phyloP scores from a whole-genome alignment of 257 asterid genomes.

The Solanum okadae region DNA sequence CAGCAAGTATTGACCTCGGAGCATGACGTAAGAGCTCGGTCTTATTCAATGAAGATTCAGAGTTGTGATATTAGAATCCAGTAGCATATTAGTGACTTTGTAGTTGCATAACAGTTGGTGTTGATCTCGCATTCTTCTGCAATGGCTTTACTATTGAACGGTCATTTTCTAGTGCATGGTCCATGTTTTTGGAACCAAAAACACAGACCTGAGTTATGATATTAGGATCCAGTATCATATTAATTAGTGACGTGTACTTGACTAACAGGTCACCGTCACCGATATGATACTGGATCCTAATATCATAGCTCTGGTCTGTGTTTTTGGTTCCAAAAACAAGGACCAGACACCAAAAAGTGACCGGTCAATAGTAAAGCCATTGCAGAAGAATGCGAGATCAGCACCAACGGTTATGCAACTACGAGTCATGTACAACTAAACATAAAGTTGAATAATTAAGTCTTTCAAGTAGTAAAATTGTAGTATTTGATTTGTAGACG shows the following conservation, averaged over 20 bases:
- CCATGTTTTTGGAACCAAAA: neutral
- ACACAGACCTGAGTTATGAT: neutral
- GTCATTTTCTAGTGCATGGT: neutral
- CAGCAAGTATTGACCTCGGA: no score
- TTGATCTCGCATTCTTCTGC: neutral
- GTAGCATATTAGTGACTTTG: no score
- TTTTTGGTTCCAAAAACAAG: neutral
- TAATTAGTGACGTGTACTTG: neutral
- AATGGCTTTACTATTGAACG: neutral
- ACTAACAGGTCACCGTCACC: neutral
- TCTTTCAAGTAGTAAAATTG: neutral
- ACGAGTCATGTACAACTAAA: neutral
- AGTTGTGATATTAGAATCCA: no score
- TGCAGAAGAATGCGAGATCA: neutral
- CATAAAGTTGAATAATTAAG: no score
- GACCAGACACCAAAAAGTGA: neutral
- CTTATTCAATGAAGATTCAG: no score
- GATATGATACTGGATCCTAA: no score
- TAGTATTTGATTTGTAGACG: neutral
- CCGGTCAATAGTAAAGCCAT: neutral
- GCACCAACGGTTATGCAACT: neutral
- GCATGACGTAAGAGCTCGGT: no score
- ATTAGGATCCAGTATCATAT: neutral
- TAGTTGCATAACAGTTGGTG: no score
- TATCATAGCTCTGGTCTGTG: no score